These are phyloP conservation scores for Colletotrichum musae DNA, from an alignment of 2,329 filamentous ascomycete genomes.

Conservation along the genomic window DNA sequence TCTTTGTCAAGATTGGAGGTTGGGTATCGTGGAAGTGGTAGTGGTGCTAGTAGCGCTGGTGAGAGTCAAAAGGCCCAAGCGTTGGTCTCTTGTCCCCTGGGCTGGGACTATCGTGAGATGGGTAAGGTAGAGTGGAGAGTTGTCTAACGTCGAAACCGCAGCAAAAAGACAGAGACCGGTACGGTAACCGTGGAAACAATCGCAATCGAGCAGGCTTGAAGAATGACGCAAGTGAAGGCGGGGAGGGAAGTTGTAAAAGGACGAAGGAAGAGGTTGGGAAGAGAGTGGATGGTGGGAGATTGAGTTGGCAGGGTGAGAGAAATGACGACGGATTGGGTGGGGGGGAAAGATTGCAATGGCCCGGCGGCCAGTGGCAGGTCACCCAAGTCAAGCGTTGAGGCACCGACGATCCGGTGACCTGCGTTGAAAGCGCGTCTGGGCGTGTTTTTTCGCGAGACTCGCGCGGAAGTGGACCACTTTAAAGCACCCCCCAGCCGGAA, in stretches of 20 bases:
- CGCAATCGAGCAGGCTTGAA: conserved; percentile 10
- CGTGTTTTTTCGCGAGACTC: conserved; percentile 40
- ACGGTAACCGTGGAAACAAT: conserved; percentile 36
- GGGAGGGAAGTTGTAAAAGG: neutral
- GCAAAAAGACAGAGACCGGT: neutral
- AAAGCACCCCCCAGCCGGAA: neutral
- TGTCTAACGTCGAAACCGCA: conserved; percentile 12
- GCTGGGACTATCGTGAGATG: conserved; percentile 17
- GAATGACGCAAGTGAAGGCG: conserved; percentile 27
- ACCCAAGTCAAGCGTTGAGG: conserved; percentile 24
- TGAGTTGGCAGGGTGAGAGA: conserved; percentile 12
- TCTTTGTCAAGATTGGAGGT: neutral
- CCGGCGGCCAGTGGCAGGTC: conserved; percentile 19
- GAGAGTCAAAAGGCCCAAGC: conserved; percentile 13
- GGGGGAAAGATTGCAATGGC: neutral
- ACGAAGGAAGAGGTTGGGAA: neutral
- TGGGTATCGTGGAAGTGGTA: conserved; percentile 1
- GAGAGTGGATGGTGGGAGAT: conserved; percentile 23
- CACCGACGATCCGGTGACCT: conserved; percentile 24
- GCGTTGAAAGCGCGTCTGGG: conserved; percentile 26
- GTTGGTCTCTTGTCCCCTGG: neutral
- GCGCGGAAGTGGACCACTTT: conserved; percentile 18
- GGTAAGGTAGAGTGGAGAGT: conserved; percentile 41
- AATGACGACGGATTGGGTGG: conserved; percentile 14
- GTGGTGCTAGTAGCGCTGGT: conserved; percentile 16